Percentiles rank a stretch among this genome's conserved stretches.
These are phyloP conservation scores for Lepidium didymum DNA, from an alignment of 345 rosid genomes.

Conservation along the genomic window DNA sequence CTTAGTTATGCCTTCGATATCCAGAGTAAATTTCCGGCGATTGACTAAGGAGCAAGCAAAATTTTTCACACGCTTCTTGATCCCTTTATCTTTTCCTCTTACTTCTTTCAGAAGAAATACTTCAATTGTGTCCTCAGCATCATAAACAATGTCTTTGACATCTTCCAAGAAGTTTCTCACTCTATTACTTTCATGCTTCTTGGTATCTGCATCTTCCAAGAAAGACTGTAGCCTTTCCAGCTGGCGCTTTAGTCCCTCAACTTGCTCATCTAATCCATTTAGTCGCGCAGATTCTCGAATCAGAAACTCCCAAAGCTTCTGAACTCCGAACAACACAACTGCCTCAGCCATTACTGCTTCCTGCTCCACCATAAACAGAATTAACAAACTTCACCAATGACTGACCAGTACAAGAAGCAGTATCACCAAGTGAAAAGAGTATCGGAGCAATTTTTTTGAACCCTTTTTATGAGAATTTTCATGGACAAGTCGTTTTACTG, in stretches of 20 bases:
- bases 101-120: constrained; percentile 1
- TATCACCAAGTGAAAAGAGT: too few relatives aligned
- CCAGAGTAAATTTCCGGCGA: background rate
- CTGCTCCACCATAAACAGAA: too few relatives aligned
- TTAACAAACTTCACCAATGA: too few relatives aligned
- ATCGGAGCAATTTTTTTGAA: too few relatives aligned
- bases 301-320: constrained; percentile 16
- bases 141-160: constrained; percentile 16
- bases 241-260: constrained; percentile 12
- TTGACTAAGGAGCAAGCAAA: background rate
- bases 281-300: background rate
- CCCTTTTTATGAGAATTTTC: background rate
- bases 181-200: constrained; percentile 15
- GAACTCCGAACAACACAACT: constrained; percentile 14
- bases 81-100: background rate
- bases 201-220: constrained; percentile 24
- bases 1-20: constrained; percentile 11
- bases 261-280: background rate
- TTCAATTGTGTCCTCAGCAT: constrained; percentile 24
- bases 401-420: too few relatives aligned
- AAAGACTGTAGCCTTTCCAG: constrained; percentile 23
- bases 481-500: background rate
- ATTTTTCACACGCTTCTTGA: background rate
- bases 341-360: background rate
- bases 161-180: constrained; percentile 26